These are phyloP conservation scores for Plasmopara halstedii DNA, from an alignment of 352 stramenopile genomes.

Conservation along the genomic window DNA sequence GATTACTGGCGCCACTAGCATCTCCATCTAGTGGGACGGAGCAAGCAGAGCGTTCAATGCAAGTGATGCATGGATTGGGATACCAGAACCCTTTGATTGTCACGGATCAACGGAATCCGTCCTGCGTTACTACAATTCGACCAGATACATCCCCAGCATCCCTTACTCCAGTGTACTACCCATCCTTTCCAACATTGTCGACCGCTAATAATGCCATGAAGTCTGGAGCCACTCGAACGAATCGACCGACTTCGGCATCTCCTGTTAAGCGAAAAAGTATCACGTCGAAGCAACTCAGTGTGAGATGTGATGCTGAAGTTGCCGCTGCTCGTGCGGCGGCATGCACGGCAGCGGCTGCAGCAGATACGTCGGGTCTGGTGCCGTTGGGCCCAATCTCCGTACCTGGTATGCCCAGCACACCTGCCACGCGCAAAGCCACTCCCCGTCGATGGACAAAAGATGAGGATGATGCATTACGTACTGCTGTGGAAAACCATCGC, in stretches of 20 bases:
- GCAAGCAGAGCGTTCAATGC: constrained; percentile 10
- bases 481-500: constrained; percentile 79
- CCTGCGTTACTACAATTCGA: constrained; percentile 10
- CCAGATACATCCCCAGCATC: constrained; percentile 32
- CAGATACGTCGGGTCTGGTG: constrained; percentile 9
- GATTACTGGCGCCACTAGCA: constrained; percentile 29
- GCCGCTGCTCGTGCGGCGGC: constrained; percentile 29
- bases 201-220: constrained; percentile 3
- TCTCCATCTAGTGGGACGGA: constrained; percentile 25
- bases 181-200: constrained; percentile 19
- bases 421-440: constrained; percentile 61
- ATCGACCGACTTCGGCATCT: constrained; percentile 22
- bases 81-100: constrained; percentile 21
- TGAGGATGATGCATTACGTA: constrained; percentile 80
- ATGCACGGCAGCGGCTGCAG: constrained; percentile 8
- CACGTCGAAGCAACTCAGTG: constrained; percentile 56
- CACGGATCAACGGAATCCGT: constrained; percentile 16
- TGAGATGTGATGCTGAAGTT: constrained; percentile 29
- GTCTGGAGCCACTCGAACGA: constrained; percentile 1
- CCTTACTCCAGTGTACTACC: constrained; percentile 42
- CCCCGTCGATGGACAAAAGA: constrained; percentile 82
- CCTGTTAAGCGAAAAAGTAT: constrained; percentile 75
- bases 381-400: constrained; percentile 16
- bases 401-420: constrained; percentile 16
- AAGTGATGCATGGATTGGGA: constrained; percentile 13